Percentiles rank a stretch among this genome's conserved stretches.
Evolutionary conservation across 257 asterid species (phyloP).

Genomic region (Solanum lycopersicoides): DNA sequence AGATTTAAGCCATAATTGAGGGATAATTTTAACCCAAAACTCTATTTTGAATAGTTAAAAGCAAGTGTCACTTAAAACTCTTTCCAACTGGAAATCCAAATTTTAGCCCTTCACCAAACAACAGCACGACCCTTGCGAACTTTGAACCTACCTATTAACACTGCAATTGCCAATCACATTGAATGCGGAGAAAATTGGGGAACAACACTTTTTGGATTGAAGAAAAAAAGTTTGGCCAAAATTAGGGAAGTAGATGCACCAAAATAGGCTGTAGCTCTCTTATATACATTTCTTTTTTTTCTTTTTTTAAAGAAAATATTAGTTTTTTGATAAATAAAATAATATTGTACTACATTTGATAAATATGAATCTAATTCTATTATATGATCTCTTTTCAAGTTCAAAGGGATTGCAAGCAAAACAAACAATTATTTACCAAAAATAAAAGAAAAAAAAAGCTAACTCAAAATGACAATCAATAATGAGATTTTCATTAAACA

Average conservation of each 20-base stretch:
- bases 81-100: neutral
- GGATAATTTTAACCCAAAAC: too few relatives aligned
- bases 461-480: neutral
- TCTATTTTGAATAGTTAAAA: too few relatives aligned
- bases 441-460: neutral
- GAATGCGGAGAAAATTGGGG: neutral
- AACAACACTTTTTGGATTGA: neutral
- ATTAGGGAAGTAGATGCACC: neutral
- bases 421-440: neutral
- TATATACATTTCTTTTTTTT: too few relatives aligned
- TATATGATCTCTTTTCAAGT: neutral
- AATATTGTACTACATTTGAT: too few relatives aligned
- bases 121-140: neutral
- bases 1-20: too few relatives aligned
- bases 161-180: neutral
- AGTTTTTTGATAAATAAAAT: too few relatives aligned
- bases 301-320: too few relatives aligned
- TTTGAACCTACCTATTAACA: neutral
- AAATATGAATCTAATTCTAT: too few relatives aligned
- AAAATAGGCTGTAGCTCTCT: too few relatives aligned
- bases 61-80: neutral
- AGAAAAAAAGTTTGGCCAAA: neutral
- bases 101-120: neutral
- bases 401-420: neutral
- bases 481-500: neutral